Percentiles rank a stretch among this genome's conserved stretches.
These are phyloP conservation scores for Fagus sylvatica DNA, from an alignment of 306 rosid genomes.

Conservation along the genomic window DNA sequence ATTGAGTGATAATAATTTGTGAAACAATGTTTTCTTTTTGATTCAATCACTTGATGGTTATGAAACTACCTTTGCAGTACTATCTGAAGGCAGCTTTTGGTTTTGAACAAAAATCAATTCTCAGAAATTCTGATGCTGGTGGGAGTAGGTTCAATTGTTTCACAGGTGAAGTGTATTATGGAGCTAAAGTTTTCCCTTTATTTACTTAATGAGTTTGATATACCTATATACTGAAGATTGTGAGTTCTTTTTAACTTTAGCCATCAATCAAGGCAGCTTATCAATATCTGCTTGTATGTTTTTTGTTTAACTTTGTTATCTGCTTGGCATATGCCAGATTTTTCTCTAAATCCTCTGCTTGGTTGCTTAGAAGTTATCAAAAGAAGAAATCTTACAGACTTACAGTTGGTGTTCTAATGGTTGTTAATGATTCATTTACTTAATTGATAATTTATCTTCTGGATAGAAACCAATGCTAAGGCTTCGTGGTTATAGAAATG, in stretches of 20 bases:
- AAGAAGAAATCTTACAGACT: background rate
- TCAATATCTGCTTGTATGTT: too few relatives aligned
- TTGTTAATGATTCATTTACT: too few relatives aligned
- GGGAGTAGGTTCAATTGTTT: conserved; percentile 70
- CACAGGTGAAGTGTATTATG: conserved; percentile 53
- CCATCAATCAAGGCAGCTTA: too few relatives aligned
- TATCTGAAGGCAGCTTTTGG: conserved; percentile 80
- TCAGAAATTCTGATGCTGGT: conserved; percentile 68
- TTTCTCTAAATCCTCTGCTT: background rate
- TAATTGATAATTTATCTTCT: background rate
- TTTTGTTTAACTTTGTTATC: background rate
- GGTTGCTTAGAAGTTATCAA: too few relatives aligned
- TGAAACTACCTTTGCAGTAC: conserved; percentile 52
- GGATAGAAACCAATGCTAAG: too few relatives aligned
- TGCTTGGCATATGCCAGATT: background rate
- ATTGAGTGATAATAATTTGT: background rate
- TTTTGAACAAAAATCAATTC: conserved; percentile 73
- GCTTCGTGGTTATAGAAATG: too few relatives aligned
- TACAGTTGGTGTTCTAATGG: too few relatives aligned
- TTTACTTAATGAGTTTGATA: background rate
- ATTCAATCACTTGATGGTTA: conserved; percentile 22
- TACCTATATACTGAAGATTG: background rate
- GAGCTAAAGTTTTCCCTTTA: background rate
- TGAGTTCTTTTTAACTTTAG: background rate
- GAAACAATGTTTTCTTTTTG: background rate